A percentile compares a stretch with the other conserved stretches of the same genome.
These are phyloP conservation scores for Cardiospermum halicacabum DNA, from an alignment of 345 rosid genomes.

Conservation along the genomic window DNA sequence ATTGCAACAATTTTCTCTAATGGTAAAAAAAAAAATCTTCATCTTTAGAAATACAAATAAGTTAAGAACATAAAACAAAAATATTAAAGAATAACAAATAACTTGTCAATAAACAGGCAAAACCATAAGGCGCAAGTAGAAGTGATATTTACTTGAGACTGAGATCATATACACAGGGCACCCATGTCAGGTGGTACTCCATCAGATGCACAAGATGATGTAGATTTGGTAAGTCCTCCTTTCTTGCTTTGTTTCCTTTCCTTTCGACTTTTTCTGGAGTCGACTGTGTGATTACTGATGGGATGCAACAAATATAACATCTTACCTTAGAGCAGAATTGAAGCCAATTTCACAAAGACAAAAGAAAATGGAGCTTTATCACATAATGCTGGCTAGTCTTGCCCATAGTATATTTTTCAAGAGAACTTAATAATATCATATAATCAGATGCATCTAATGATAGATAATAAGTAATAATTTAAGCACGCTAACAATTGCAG, in stretches of 20 bases:
- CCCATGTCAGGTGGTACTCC: conserved; percentile 63
- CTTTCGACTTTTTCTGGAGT: conserved; percentile 55
- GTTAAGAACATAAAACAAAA: no score
- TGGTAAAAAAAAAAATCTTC: background rate
- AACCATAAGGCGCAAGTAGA: background rate
- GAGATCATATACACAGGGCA: conserved; percentile 70
- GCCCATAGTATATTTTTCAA: background rate
- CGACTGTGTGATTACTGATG: conserved; percentile 46
- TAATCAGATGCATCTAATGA: no score
- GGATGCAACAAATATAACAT: conserved; percentile 6
- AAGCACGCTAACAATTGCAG: conserved; percentile 5
- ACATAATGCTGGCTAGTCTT: background rate
- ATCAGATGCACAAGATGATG: conserved; percentile 37
- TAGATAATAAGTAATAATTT: conserved; percentile 2
- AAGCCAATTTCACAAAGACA: background rate
- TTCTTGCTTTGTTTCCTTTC: conserved; percentile 46
- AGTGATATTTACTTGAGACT: conserved; percentile 14
- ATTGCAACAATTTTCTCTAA: background rate
- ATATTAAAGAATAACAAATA: no score
- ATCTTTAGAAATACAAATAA: background rate
- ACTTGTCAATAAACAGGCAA: background rate
- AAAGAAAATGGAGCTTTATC: background rate
- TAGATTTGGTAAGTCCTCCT: conserved; percentile 34
- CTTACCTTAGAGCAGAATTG: conserved; percentile 8
- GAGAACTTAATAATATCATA: background rate